Evolutionary conservation across 1,284 basidiomycete species (phyloP).

Genomic region (Pulchroboletus neoregius): DNA sequence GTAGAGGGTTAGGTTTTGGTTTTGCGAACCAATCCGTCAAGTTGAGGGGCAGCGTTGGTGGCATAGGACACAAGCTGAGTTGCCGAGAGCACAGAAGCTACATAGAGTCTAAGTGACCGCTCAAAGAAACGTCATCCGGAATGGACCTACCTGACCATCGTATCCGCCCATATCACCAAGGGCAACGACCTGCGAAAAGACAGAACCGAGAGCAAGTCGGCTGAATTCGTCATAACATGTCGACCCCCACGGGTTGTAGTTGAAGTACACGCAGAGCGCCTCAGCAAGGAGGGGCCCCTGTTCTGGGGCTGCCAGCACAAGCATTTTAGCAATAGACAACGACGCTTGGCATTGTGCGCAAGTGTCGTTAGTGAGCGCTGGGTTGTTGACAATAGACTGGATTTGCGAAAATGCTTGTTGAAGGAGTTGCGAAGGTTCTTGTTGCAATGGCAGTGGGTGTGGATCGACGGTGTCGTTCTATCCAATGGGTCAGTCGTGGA

Average conservation of each 20-base stretch:
- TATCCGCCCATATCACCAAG: slow-evolving; percentile 61
- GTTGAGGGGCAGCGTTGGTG: slow-evolving; percentile 48
- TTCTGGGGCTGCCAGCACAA: slow-evolving; percentile 58
- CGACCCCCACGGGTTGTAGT: slow-evolving; percentile 35
- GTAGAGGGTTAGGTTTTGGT: slow-evolving; percentile 64
- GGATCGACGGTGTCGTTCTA: slow-evolving; percentile 58
- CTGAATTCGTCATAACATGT: slow-evolving; percentile 50
- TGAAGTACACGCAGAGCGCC: slow-evolving; percentile 56
- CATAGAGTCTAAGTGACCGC: neutral
- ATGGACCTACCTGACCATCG: slow-evolving; percentile 55
- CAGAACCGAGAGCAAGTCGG: slow-evolving; percentile 46
- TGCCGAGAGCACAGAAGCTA: slow-evolving; percentile 52
- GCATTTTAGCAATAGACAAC: slow-evolving; percentile 59
- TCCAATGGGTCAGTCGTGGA: neutral
- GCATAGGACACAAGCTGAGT: slow-evolving; percentile 46
- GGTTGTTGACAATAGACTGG: slow-evolving; percentile 45
- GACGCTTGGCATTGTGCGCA: slow-evolving; percentile 63
- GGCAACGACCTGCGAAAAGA: slow-evolving; percentile 61
- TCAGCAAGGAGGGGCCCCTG: slow-evolving; percentile 56
- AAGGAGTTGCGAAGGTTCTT: slow-evolving; percentile 43
- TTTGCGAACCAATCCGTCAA: slow-evolving; percentile 54
- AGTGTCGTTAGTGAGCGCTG: slow-evolving; percentile 43
- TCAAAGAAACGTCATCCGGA: neutral
- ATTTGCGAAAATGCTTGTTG: slow-evolving; percentile 51
- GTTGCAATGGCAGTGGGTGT: slow-evolving; percentile 54